Evolutionary conservation across 2,329 filamentous ascomycete species (phyloP).

Genomic region (Pseudogymnoascus sp.): DNA sequence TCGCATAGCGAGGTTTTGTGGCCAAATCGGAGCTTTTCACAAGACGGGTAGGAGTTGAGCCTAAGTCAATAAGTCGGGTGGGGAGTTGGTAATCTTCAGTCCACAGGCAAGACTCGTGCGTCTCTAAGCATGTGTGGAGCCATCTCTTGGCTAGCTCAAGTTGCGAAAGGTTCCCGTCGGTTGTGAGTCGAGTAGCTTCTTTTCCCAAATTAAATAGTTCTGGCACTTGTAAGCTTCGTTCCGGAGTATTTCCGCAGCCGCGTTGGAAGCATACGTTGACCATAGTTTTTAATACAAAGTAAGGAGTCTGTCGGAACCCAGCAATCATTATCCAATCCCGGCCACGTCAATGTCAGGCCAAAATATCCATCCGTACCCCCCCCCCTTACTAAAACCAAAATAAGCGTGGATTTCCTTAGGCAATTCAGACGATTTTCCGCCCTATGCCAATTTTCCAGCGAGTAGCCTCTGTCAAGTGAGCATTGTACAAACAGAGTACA

Average conservation of each 20-base stretch:
- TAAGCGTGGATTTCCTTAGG: background rate
- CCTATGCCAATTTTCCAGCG: background rate
- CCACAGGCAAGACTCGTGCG: conserved; percentile 5
- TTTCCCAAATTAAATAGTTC: background rate
- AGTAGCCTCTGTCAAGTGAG: background rate
- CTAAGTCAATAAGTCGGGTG: conserved; percentile 10
- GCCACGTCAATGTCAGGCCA: background rate
- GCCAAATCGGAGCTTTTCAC: conserved; percentile 5
- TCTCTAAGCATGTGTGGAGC: conserved; percentile 9
- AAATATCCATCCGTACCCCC: background rate
- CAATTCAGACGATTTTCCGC: background rate
- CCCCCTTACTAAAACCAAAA: background rate
- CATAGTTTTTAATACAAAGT: background rate
- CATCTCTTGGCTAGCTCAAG: conserved; percentile 4
- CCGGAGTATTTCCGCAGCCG: no score
- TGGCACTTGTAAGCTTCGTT: no score
- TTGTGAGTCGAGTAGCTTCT: background rate
- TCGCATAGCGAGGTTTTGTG: conserved; percentile 14
- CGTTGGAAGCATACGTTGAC: no score
- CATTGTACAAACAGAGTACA: background rate
- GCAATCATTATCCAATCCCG: background rate
- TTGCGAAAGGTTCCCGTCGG: no score
- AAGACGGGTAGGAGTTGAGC: conserved; percentile 4
- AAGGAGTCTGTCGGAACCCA: background rate
- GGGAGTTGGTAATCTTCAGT: conserved; percentile 8